phyloP scores from a whole-genome alignment of 2,329 filamentous ascomycete species.

The Diaporthe ampelina region DNA sequence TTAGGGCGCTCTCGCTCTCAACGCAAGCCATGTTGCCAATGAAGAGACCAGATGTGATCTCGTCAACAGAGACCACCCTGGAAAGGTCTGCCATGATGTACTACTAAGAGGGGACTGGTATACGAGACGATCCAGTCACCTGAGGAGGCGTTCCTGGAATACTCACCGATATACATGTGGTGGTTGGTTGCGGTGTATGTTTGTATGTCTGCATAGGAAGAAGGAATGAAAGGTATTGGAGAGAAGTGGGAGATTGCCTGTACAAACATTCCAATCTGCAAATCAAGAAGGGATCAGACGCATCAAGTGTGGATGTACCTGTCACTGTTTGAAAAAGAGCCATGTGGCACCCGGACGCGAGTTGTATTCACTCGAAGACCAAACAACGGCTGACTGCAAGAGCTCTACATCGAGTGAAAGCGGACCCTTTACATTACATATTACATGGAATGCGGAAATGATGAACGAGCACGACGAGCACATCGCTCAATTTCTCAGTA shows the following conservation, averaged over 20 bases:
- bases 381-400: not conserved
- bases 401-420: not conserved
- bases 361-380: not conserved
- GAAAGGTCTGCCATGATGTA: not conserved
- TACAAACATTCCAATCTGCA: not conserved
- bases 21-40: constrained; percentile 40
- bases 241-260: not conserved
- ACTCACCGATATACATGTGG: not conserved
- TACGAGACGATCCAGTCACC: no score
- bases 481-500: not conserved
- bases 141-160: no score
- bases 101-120: not conserved
- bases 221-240: no score
- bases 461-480: not conserved
- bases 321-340: not conserved
- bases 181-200: not conserved
- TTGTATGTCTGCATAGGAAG: no score
- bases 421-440: not conserved
- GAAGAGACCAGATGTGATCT: constrained; percentile 43
- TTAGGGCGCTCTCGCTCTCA: constrained; percentile 35
- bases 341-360: no score
- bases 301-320: not conserved
- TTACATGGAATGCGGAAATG: not conserved
- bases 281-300: not conserved
- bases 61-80: constrained; percentile 31